phyloP scores from a whole-genome alignment of 192 early-diverging fungal species.

The Podochytrium sp. region DNA sequence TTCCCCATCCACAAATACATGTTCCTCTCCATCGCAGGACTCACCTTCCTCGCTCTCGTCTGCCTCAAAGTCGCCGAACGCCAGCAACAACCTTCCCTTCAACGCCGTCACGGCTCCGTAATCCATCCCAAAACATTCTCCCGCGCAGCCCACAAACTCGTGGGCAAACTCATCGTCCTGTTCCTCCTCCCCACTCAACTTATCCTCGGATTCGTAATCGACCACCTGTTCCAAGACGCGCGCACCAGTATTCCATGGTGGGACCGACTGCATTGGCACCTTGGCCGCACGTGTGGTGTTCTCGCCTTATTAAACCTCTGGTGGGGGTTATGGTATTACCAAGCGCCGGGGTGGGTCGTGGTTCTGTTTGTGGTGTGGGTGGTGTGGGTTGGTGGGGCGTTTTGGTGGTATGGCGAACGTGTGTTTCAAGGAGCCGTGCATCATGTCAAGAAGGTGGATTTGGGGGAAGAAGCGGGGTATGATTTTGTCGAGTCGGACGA shows the following conservation, averaged over 20 bases:
- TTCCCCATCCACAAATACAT: constrained; percentile 40
- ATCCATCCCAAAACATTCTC: constrained; percentile 3
- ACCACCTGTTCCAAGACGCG: constrained; percentile 27
- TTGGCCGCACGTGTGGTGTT: constrained; percentile 22
- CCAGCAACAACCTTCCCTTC: not conserved
- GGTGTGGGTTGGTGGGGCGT: not conserved
- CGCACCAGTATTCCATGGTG: constrained; percentile 40
- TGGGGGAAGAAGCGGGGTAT: not conserved
- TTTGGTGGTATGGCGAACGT: constrained; percentile 14
- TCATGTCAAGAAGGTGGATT: constrained; percentile 43
- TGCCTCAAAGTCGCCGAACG: not conserved
- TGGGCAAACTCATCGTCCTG: constrained; percentile 15
- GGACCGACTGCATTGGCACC: constrained; percentile 43
- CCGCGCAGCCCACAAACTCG: not conserved
- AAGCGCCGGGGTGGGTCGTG: not conserved
- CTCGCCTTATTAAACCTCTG: constrained; percentile 20
- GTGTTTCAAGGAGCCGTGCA: constrained; percentile 17
- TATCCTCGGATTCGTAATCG: constrained; percentile 33
- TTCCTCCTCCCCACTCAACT: constrained; percentile 26
- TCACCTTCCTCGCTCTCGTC: constrained; percentile 7
- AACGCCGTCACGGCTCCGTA: not conserved
- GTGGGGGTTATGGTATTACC: not conserved
- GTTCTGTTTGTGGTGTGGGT: not conserved
- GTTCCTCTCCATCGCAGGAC: constrained; percentile 21
- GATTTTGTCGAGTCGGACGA: not conserved